Percentiles rank a stretch among this genome's conserved stretches.
phyloP scores from a whole-genome alignment of 2,329 filamentous ascomycete genomes.

The Tympanopsis confertula region DNA sequence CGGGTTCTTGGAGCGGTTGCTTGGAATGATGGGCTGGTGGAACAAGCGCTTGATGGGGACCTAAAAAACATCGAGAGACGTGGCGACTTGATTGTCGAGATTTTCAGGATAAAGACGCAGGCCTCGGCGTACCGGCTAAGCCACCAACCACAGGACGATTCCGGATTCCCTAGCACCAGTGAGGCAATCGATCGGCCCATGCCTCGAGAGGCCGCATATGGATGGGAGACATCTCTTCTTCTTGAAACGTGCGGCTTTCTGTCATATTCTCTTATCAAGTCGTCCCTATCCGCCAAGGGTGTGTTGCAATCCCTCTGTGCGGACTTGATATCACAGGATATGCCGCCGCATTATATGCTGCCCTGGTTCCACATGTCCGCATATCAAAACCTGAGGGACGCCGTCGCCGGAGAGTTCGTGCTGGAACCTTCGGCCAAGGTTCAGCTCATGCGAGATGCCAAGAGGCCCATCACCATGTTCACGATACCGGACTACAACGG shows the following conservation, averaged over 20 bases:
- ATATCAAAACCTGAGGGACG: constrained; percentile 10
- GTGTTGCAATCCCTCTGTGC: no score
- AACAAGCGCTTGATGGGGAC: not conserved
- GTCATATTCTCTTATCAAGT: no score
- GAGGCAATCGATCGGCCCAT: no score
- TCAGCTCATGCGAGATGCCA: constrained; percentile 10
- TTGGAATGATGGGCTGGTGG: not conserved
- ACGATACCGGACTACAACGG: constrained; percentile 21
- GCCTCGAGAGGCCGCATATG: no score
- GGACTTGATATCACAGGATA: not conserved
- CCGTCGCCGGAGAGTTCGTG: constrained; percentile 12
- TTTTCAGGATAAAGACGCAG: not conserved
- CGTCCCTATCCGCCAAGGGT: no score
- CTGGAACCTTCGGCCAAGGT: constrained; percentile 10
- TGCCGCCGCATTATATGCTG: not conserved
- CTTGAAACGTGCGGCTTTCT: no score
- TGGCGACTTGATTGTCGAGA: not conserved
- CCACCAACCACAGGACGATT: no score
- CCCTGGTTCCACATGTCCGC: constrained; percentile 8
- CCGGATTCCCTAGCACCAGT: no score
- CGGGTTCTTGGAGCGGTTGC: not conserved
- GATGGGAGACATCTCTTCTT: no score
- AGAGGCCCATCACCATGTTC: constrained; percentile 14
- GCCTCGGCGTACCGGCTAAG: not conserved
- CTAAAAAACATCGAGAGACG: not conserved